These are phyloP conservation scores for Talaromyces piceae DNA, from an alignment of 2,329 filamentous ascomycete genomes.

Conservation along the genomic window DNA sequence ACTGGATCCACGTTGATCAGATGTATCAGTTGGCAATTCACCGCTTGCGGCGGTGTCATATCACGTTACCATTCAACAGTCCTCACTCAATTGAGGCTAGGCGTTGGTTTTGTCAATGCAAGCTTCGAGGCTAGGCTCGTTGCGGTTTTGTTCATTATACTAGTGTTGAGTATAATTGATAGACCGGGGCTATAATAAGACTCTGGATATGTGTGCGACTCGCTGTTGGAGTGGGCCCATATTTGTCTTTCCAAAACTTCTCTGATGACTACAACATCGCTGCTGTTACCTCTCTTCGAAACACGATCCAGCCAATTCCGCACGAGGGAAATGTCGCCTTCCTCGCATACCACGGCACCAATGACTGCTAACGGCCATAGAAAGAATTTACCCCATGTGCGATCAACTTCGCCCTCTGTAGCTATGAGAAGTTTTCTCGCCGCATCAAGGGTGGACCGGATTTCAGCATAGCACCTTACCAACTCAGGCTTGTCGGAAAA, in stretches of 20 bases:
- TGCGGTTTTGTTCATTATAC: constrained; percentile 6
- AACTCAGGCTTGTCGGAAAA: neutral
- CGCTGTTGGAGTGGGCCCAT: neutral
- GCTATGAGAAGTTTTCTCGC: constrained; percentile 6
- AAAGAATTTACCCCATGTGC: constrained; percentile 9
- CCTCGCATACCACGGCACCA: constrained; percentile 3
- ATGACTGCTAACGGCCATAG: constrained; percentile 9
- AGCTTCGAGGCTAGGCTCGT: neutral
- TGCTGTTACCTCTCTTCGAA: constrained; percentile 4
- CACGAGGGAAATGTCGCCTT: constrained; percentile 2
- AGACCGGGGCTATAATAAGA: neutral
- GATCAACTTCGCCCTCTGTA: constrained; percentile 3
- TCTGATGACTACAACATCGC: constrained; percentile 3
- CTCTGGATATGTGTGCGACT: neutral
- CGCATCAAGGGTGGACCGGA: neutral
- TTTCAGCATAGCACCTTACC: neutral
- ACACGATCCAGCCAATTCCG: constrained; percentile 8
- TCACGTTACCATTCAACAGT: no score
- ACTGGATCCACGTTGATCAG: no score
- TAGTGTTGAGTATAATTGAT: constrained; percentile 4
- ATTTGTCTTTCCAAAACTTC: constrained; percentile 5
- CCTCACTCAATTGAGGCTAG: no score
- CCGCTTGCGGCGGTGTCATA: no score
- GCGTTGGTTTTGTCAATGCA: no score
- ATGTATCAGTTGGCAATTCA: no score